Percentiles rank a stretch among this genome's conserved stretches.
phyloP scores from a whole-genome alignment of 345 rosid genomes.

The Passiflora organensis region DNA sequence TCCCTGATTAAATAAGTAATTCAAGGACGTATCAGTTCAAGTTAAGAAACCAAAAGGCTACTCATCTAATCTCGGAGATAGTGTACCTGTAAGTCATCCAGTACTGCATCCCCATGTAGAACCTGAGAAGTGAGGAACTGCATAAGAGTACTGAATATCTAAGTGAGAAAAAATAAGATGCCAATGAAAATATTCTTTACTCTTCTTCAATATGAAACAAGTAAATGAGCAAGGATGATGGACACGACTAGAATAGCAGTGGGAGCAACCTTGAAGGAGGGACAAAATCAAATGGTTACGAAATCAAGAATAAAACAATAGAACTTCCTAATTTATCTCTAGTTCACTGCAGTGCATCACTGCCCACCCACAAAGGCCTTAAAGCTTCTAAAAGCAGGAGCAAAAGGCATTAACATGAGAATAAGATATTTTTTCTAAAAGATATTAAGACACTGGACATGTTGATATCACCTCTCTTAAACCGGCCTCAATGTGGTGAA shows the following conservation, averaged over 20 bases:
- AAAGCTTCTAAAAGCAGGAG: not conserved
- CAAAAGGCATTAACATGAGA: too few relatives aligned
- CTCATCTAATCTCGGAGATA: slow-evolving; percentile 3
- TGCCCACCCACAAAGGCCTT: too few relatives aligned
- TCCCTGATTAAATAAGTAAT: slow-evolving; percentile 42
- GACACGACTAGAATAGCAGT: not conserved
- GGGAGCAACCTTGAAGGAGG: not conserved
- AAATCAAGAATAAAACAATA: too few relatives aligned
- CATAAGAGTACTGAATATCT: not conserved
- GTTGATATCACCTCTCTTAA: too few relatives aligned
- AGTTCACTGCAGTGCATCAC: too few relatives aligned
- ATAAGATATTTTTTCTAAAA: too few relatives aligned
- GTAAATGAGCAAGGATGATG: too few relatives aligned
- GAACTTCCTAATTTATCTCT: too few relatives aligned
- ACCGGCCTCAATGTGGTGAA: too few relatives aligned
- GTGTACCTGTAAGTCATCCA: slow-evolving; percentile 60
- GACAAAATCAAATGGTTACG: not conserved
- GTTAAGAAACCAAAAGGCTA: not conserved
- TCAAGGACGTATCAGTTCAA: slow-evolving; percentile 11
- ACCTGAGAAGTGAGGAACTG: slow-evolving; percentile 39
- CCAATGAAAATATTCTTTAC: too few relatives aligned
- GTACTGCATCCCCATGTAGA: slow-evolving; percentile 93
- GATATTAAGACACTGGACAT: too few relatives aligned
- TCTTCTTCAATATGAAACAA: too few relatives aligned
- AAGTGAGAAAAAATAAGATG: not conserved